Base-by-base conservation (phyloP, 345 rosid genomes). In the Melaleuca quinquenervia region DNA sequence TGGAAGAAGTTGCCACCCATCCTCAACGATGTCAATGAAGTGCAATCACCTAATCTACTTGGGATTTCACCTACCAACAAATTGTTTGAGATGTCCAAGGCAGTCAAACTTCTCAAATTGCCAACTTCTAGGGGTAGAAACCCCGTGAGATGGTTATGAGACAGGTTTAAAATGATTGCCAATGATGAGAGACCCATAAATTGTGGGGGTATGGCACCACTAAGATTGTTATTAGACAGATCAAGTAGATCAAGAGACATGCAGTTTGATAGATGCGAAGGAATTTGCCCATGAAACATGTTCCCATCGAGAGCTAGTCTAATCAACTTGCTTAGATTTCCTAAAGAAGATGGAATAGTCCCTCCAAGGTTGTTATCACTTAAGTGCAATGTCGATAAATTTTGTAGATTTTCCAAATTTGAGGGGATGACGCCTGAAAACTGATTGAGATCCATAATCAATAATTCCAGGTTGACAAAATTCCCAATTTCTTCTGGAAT, bases 271-370 rank as follows among this genome's bases (percentile, higher is more conserved):
- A 58, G 8, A 13, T 0, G 3, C 0, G 18, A 0, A 58, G 70
- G 70, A n/a, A 58, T 58, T n/a, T 0, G 36, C 70, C 70, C 70
- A n/a, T n/a, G 70, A 58, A 58, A 12, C 32, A 12, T 58, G 36
- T 58, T 58, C 32, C 70, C 70, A n/a, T 0, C 0, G 6, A 58
- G 36, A 3, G 0, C 0, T 58, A 58, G 36, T 3, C 0, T 0
- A 13, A 58, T 58, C 36, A 58, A n/a, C 18, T 58, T 58, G 36
- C 8, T 58, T 27, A 58, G 36, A 58, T 58, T 58, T n/a, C 36
- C 70, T 27, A 58, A n/a, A 58, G 36, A 58, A n/a, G 70, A 58
- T 58, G 70, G 70, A 15, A 58, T n/a, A 58, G 18, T 58, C 36
- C 18, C 70, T n/a, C 18, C 36, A 7, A n/a, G 15, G 70, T 58